Evolutionary conservation across 495 filamentous ascomycete species (phyloP).

Genomic region (Rhypophila decipiens): DNA sequence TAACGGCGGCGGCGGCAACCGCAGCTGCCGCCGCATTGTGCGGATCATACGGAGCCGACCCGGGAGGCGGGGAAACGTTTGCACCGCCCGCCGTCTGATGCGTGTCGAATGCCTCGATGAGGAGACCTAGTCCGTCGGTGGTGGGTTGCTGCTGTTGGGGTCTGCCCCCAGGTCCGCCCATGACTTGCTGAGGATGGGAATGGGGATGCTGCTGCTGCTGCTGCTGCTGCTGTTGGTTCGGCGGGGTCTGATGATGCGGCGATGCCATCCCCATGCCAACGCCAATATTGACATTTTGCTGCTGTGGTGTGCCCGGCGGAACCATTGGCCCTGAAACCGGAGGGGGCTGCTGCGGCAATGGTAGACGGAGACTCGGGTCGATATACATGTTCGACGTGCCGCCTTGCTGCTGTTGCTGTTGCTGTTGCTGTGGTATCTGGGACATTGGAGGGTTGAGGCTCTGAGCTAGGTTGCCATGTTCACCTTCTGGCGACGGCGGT

Average conservation of each 20-base stretch:
- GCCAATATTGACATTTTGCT: background rate
- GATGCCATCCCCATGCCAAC: background rate
- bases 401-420: conserved; percentile 1
- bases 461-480: conserved; percentile 4
- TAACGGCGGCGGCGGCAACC: background rate
- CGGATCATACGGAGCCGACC: conserved; percentile 14
- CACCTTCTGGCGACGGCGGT: conserved; percentile 3
- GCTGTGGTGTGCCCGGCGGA: background rate
- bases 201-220: background rate
- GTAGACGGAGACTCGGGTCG: conserved; percentile 17
- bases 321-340: conserved; percentile 1
- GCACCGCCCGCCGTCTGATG: conserved; percentile 8
- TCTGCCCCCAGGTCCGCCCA: conserved; percentile 4
- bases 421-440: background rate
- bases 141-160: conserved; percentile 10
- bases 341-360: conserved; percentile 3
- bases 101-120: conserved; percentile 26
- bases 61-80: background rate
- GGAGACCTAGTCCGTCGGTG: conserved; percentile 20
- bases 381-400: conserved; percentile 11
- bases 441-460: conserved; percentile 4
- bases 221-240: conserved; percentile 4
- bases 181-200: conserved; percentile 4
- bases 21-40: conserved; percentile 2
- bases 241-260: background rate